Evolutionary conservation across 1,139 yeast species (phyloP), one percentile per base, ranked within the genome.

Genomic region (Geotrichum klebahnii): DNA sequence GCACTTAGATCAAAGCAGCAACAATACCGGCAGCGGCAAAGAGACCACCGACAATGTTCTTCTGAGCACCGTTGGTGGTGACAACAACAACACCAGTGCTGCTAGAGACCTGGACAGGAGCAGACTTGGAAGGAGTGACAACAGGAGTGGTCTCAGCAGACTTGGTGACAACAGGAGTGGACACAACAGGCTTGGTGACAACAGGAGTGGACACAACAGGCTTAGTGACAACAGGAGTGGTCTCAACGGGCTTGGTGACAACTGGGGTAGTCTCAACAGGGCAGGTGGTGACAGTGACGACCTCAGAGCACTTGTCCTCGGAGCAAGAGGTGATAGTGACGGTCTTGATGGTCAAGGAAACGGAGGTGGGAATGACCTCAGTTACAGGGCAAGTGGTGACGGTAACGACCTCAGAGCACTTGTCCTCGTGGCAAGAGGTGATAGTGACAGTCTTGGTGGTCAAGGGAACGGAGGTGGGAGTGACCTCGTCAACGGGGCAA

Each of bases 371-470:
- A 36, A 34, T 14, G 19, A 46, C 16, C n/a, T n/a, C n/a, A 16
- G 34, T 37, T 23, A 48, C 43, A 14, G 51, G 51, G 51, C 51
- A 48, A 23, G 46, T 41, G 28, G 50, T 47, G 23, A 47, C 47
- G 28, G 47, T 43, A 23, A 43, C 46, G 17, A 33, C 32, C 17
- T n/a, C 20, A 20, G 36, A 20, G 37, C 44, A 41, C 19, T 31
- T 17, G 23, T 31, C 17, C 16, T 41, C 44, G 19, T n/a, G 10
- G 37, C 44, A 41, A 37, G 17, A 14, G 20, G 35, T 32, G 23
- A 17, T 20, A 32, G 46, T 42, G 39, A 33, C 16, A 20, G 44
- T 33, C 33, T 31, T 31, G 32, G 32, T 42, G 39, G 28, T 16
- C 6, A n/a, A 9, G 23, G 46, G 38, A 41, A 34, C 26, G 19